A percentile compares a stretch with the other conserved stretches of the same genome.
Conservation (phyloP, 1,284 basidiomycete species). For the Ustilago nuda region DNA sequence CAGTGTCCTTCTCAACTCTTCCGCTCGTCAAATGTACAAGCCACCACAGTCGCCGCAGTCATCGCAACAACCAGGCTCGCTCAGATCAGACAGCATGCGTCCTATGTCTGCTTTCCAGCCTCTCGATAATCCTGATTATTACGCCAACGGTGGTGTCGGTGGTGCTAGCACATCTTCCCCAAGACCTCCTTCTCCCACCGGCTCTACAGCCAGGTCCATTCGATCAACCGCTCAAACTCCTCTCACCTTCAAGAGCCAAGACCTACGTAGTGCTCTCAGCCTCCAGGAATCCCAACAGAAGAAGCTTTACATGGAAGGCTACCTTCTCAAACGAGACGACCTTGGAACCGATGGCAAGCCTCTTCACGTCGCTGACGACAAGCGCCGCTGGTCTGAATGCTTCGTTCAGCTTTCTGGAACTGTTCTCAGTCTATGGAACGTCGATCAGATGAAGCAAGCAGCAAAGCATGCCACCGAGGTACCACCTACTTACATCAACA, state of each 20-base stretch:
- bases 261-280: conserved; percentile 63
- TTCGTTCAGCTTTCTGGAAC: conserved; percentile 90
- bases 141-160: conserved; percentile 16
- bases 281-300: conserved; percentile 65
- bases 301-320: conserved; percentile 69
- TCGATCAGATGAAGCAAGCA: conserved; percentile 83
- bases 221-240: conserved; percentile 51
- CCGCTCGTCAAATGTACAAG: conserved; percentile 33
- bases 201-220: conserved; percentile 54
- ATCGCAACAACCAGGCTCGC: conserved; percentile 17
- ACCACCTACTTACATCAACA: conserved; percentile 85
- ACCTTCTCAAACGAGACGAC: conserved; percentile 65
- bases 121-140: conserved; percentile 53
- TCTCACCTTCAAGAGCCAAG: conserved; percentile 66
- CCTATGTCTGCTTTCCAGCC: conserved; percentile 67
- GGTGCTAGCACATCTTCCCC: conserved; percentile 25
- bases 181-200: conserved; percentile 49
- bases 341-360: conserved; percentile 64
- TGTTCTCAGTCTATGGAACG: conserved; percentile 90
- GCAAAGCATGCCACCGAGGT: conserved; percentile 82
- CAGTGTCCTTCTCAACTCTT: conserved; percentile 39
- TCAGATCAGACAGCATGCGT: conserved; percentile 46
- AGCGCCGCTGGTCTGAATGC: conserved; percentile 64
- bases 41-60: conserved; percentile 28
- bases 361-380: conserved; percentile 55